Percentiles rank a stretch among this genome's conserved stretches.
phyloP scores from a whole-genome alignment of 768 basidiomycete genomes.

The Lentinula guzmanii region DNA sequence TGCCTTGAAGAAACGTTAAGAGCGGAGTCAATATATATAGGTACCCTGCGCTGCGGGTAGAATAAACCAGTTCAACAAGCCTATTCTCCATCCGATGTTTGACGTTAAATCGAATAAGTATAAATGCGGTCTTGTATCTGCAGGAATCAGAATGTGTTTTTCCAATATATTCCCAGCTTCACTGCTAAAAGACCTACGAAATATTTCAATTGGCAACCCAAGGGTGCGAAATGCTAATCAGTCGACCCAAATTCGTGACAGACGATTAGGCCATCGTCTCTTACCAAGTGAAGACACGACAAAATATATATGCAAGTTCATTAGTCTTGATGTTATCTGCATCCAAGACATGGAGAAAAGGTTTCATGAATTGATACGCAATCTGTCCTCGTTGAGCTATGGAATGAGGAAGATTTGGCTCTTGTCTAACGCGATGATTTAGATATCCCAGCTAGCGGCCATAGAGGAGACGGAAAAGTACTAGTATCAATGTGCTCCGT shows the following conservation, averaged over 20 bases:
- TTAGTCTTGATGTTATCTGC: too few species aligned
- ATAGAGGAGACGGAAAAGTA: neutral
- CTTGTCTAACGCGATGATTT: too few species aligned
- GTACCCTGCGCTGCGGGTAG: neutral
- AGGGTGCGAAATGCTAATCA: neutral
- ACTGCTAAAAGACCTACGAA: neutral
- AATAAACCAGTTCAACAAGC: neutral
- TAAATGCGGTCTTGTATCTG: neutral
- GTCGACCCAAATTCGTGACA: neutral
- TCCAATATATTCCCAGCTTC: neutral
- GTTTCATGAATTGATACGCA: too few species aligned
- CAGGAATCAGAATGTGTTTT: neutral
- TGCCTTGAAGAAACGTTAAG: conserved; percentile 75
- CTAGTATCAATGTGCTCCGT: neutral
- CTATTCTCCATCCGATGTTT: neutral
- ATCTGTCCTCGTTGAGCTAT: too few species aligned
- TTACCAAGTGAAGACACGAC: neutral
- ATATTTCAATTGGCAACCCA: neutral
- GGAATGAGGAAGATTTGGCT: too few species aligned
- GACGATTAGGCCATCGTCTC: neutral
- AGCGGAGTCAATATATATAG: neutral
- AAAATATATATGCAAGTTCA: too few species aligned
- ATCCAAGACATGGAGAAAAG: too few species aligned
- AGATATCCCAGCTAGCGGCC: neutral
- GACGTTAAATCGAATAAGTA: neutral